Evolutionary conservation across 805 yeast species (phyloP), one percentile per base, ranked within the genome.

Genomic region (Kodamaea kakaduensis): DNA sequence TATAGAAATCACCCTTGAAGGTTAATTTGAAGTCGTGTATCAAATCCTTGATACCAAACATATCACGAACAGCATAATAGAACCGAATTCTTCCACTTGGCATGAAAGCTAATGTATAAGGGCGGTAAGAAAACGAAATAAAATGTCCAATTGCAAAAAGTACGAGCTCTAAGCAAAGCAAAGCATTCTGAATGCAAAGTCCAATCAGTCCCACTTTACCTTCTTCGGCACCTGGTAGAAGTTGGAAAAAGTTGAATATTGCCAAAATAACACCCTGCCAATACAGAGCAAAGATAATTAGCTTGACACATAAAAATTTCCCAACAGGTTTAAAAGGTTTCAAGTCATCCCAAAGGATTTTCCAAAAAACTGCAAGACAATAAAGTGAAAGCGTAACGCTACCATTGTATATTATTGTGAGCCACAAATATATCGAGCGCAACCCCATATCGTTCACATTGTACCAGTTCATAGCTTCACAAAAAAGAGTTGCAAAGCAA

Each of bases 221-320:
- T 25, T 47, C 56, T 21, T 50, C 54, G n/a, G 53, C 43, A 22
- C 26, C 38, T 3, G 72, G 71, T 18, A 76, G 45, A 27, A 67
- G 32, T 36, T 79, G 72, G 48, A 71, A 46, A 51, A 70, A 64
- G 59, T 72, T 64, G 28, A 82, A 49, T 1, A 77, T 51, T 4
- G 78, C 76, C 29, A 84, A 61, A 1, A 79, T 44, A 6, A 83
- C 61, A 0, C 94, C 87, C 55, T 93, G 98, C 99, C 99, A 93
- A 56, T 88, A 93, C n/a, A 96, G 84, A 16, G 96, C 97, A 69
- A 93, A 93, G 32, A 93, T 89, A 36, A 93, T 87, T 44, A 88
- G 70, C 53, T 93, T 93, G 31, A 93, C 95, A 61, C 97, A 88
- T 25, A 93, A 56, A 56, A 93, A 93, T 60, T 89, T 89, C 8